phyloP scores from a whole-genome alignment of 768 basidiomycete species.

The Lentinula sp. region DNA sequence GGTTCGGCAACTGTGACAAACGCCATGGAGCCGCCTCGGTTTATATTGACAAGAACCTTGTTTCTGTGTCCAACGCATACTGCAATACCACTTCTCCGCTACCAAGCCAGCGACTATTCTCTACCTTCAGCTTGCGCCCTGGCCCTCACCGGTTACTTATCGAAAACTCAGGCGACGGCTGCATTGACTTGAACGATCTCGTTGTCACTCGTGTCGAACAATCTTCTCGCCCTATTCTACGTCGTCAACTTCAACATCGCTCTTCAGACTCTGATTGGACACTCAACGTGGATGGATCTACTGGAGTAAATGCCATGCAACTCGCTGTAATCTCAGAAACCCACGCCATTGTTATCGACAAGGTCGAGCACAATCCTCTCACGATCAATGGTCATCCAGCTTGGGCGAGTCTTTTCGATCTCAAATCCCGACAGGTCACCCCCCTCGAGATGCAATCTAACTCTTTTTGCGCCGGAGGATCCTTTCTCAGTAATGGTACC shows the following conservation, averaged over 20 bases:
- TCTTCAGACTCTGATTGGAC: slow-evolving; percentile 37
- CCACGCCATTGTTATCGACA: slow-evolving; percentile 73
- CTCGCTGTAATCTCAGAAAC: slow-evolving; percentile 59
- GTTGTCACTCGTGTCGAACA: neutral
- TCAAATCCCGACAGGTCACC: slow-evolving; percentile 53
- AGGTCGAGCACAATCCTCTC: slow-evolving; percentile 81
- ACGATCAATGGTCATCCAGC: slow-evolving; percentile 71
- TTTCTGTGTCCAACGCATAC: slow-evolving; percentile 36
- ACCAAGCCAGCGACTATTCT: slow-evolving; percentile 62
- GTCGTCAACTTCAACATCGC: slow-evolving; percentile 6
- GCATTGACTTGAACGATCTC: neutral
- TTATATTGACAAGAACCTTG: slow-evolving; percentile 48
- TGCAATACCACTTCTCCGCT: slow-evolving; percentile 21
- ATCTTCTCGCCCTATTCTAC: neutral
- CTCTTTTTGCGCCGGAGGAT: slow-evolving; percentile 83
- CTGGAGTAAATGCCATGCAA: slow-evolving; percentile 79
- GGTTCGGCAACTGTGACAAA: slow-evolving; percentile 59
- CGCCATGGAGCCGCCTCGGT: slow-evolving; percentile 51
- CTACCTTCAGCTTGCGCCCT: slow-evolving; percentile 43
- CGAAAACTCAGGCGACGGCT: neutral
- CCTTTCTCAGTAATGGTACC: slow-evolving; percentile 72
- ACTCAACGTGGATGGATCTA: slow-evolving; percentile 57
- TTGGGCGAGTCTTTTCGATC: slow-evolving; percentile 73
- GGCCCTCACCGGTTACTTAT: slow-evolving; percentile 59
- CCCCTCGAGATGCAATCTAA: slow-evolving; percentile 68